Conservation (phyloP, 1,139 yeast species). For the Sugiyamaella pinicola region DNA sequence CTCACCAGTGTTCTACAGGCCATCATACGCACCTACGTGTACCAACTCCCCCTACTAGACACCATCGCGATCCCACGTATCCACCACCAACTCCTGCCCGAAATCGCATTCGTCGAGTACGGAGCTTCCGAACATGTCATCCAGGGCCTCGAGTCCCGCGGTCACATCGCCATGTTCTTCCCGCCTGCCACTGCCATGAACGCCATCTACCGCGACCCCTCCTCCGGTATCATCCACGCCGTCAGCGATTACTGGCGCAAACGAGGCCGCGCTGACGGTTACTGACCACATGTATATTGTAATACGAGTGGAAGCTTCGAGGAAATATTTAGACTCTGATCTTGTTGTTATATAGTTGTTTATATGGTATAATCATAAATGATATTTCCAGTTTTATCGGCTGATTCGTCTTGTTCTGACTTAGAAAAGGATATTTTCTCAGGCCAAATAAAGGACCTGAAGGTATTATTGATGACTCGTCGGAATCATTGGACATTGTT, state of each 20-base stretch:
- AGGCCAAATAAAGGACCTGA: too few species aligned
- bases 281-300: too few species aligned
- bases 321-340: too few species aligned
- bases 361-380: background rate
- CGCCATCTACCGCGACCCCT: constrained; percentile 46
- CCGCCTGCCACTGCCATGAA: constrained; percentile 53
- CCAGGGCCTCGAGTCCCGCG: constrained; percentile 43
- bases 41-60: constrained; percentile 60
- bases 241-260: constrained; percentile 63
- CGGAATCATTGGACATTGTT: too few species aligned
- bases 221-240: constrained; percentile 50
- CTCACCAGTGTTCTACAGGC: constrained; percentile 85
- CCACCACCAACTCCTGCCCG: constrained; percentile 89
- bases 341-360: background rate
- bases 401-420: too few species aligned
- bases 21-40: constrained; percentile 63
- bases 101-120: constrained; percentile 62
- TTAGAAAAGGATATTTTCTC: too few species aligned
- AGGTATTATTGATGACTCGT: too few species aligned
- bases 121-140: constrained; percentile 44
- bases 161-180: constrained; percentile 45
- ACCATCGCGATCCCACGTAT: constrained; percentile 76
- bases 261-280: constrained; percentile 51
- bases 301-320: too few species aligned
- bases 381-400: too few species aligned